Evolutionary conservation across 2,329 filamentous ascomycete species (phyloP), one percentile per base, ranked within the genome.

Genomic region (Fusarium paranaense): DNA sequence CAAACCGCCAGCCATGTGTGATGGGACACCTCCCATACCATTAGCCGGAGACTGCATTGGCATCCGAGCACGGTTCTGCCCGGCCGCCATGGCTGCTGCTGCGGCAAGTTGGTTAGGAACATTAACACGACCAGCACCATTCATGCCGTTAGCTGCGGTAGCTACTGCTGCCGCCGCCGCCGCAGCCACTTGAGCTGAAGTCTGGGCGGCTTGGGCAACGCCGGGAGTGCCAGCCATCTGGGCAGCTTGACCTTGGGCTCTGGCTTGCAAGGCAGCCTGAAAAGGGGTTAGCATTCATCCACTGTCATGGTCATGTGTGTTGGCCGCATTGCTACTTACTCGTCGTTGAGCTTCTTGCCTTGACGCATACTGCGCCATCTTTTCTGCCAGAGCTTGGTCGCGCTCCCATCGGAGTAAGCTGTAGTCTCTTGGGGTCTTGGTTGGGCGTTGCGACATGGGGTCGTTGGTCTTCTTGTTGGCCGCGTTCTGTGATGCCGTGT

Each of bases 391-490:
- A 72, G 88, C 87, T 79, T 95, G 88, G 77, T 98, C 96, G 52
- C 94, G 91, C 80, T 98, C 96, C 84, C 93, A 92, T 76, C 97
- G 95, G 80, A 98, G 88, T 62, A 94, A 89, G 80, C 95, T 98
- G 81, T 98, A 98, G 75, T 98, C 95, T 77, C 94, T 90, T 1
- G 97, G 97, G 0, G 95, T 97, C 79, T 95, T 94, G 79, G 82
- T 89, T 79, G 81, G 89, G 76, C 84, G 82, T 61, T 84, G 86
- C 57, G 87, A 85, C 20, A 85, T 82, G 22, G 83, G 80, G 78
- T 97, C 94, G 69, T 93, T 93, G 16, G 91, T 89, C 82, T 98
- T 98, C 64, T 97, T 92, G 82, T 94, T 91, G 35, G 93, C 93
- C 58, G 94, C 94, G 66, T 95, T 90, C 71, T 90, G 90, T 13